Evolutionary conservation across 306 rosid genomes (phyloP).

Genomic region (Trifolium pratense): DNA sequence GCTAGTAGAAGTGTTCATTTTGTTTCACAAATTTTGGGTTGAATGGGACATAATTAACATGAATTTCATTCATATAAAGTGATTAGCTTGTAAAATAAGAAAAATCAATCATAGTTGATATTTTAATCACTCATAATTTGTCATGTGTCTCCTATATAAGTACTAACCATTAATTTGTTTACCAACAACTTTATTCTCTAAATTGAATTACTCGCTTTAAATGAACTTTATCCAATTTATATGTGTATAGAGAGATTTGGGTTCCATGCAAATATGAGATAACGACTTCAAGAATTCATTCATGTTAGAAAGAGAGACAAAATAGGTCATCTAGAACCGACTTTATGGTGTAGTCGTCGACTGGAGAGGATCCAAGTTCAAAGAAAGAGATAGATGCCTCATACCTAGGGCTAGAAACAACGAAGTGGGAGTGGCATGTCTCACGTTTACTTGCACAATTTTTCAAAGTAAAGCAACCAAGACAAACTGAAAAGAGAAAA

Average conservation of each 20-base stretch:
- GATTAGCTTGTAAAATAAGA: neutral
- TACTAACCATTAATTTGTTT: neutral
- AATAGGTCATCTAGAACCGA: neutral
- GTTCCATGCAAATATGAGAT: neutral
- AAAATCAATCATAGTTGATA: neutral
- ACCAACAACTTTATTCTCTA: too few species aligned
- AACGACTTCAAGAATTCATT: neutral
- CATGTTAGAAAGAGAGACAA: neutral
- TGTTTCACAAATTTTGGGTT: neutral
- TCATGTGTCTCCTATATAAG: too few species aligned
- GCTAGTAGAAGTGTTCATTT: neutral
- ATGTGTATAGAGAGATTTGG: neutral
- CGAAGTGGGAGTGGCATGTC: neutral
- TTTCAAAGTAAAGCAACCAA: slow-evolving; percentile 50
- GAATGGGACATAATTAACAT: neutral
- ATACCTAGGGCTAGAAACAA: neutral
- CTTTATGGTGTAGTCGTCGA: neutral
- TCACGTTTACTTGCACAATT: slow-evolving; percentile 46
- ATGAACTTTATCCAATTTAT: neutral
- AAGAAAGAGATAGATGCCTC: neutral
- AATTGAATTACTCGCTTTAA: too few species aligned
- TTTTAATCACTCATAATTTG: neutral
- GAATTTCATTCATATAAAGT: neutral
- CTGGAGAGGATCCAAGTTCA: neutral
- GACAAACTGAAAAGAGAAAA: slow-evolving; percentile 44